A percentile compares a stretch with the other conserved stretches of the same genome.
Evolutionary conservation across 2,329 filamentous ascomycete genomes (phyloP).

Genomic region (Scedosporium aurantiacum): DNA sequence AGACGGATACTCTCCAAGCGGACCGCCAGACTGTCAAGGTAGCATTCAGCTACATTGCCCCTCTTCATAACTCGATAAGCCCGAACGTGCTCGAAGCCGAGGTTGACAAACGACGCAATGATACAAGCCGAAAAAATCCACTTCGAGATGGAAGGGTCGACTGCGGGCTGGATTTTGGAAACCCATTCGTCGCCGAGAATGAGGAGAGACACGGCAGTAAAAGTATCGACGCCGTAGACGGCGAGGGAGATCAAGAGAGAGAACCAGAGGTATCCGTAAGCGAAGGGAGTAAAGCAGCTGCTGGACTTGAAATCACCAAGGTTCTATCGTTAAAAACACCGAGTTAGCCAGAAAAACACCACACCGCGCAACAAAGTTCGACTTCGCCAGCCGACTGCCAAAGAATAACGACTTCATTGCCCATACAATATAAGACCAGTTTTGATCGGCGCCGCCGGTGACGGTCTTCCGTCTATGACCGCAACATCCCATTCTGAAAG

Average conservation of each 20-base stretch:
- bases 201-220: slow-evolving; percentile 84
- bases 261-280: slow-evolving; percentile 77
- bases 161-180: slow-evolving; percentile 65
- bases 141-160: slow-evolving; percentile 69
- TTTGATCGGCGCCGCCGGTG: slow-evolving; percentile 68
- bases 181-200: slow-evolving; percentile 76
- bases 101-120: slow-evolving; percentile 75
- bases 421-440: slow-evolving; percentile 83
- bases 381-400: too few species aligned
- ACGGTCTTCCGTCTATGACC: slow-evolving; percentile 49
- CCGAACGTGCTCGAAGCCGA: slow-evolving; percentile 68
- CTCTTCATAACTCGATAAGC: slow-evolving; percentile 72
- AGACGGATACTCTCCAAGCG: slow-evolving; percentile 74
- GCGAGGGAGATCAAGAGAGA: slow-evolving; percentile 68
- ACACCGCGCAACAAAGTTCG: neutral
- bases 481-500: slow-evolving; percentile 51
- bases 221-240: slow-evolving; percentile 83
- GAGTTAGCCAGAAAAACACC: neutral
- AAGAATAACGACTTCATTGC: too few species aligned
- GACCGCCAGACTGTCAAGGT: slow-evolving; percentile 77
- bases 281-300: slow-evolving; percentile 65
- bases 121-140: slow-evolving; percentile 96
- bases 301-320: slow-evolving; percentile 70
- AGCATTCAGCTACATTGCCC: slow-evolving; percentile 82
- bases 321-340: slow-evolving; percentile 17